Evolutionary conservation across 805 yeast species (phyloP), one percentile per base, ranked within the genome.

Genomic region (Candida easanensis): DNA sequence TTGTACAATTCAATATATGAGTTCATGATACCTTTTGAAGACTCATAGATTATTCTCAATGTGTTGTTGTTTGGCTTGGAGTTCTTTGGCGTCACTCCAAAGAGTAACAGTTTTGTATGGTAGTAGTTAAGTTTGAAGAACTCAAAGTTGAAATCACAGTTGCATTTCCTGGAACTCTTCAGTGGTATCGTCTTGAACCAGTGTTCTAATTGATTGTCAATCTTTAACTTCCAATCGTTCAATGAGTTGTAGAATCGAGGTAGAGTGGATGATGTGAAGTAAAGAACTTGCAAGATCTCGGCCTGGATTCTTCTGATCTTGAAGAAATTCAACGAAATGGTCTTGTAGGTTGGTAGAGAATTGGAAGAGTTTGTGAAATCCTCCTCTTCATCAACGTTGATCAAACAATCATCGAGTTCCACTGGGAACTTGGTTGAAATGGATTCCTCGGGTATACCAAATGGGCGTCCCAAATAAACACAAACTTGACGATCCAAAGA

Each of bases 401-500:
- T 80, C 30, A 71, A 59, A 1, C 88, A 73, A 58, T 89, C 97
- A 63, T 89, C 97, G 36, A 84, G 63, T 33, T 73, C 73, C 15
- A 84, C 76, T 0, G 96, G 95, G 58, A 82, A 85, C 32, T 77
- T 77, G 2, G 86, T 82, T 39, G 78, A 73, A 34, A 88, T 77
- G 39, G 80, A 74, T 50, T 84, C 89, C 52, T 89, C 96, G 0
- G 95, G 93, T 1, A 89, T 83, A 1, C 95, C 93, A 51, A 84
- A 82, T 0, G 97, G 97, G 30, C 97, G 72, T 1, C 95, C 95
- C 39, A 89, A 68, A 58, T 88, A 88, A 34, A 89, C 81, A 59
- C 95, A 84, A 9, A 88, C 80, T 59, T 88, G 96, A 19, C 97
- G 66, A 61, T 89, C 97, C 42, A 90, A 64, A 1, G 90, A 76